Conservation (phyloP, 1,139 yeast genomes). For the Pichia sp. region DNA sequence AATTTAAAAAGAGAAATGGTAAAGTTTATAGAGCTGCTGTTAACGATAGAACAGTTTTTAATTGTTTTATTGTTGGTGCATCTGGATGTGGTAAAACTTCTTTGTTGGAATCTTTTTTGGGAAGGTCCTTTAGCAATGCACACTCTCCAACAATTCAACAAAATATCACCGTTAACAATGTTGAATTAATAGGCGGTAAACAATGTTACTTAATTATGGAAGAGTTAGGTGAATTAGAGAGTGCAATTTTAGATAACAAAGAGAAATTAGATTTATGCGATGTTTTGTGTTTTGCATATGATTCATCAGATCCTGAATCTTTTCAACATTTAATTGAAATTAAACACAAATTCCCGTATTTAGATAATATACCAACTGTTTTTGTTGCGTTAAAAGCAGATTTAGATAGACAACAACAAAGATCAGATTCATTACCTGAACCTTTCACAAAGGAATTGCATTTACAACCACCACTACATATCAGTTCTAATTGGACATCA, state of each 20-base stretch:
- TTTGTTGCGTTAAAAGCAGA: constrained; percentile 94
- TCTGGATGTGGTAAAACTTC: constrained; percentile 84
- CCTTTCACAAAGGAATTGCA: constrained; percentile 63
- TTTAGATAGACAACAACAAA: constrained; percentile 87
- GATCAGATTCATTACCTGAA: constrained; percentile 83
- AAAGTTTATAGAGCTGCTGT: constrained; percentile 60
- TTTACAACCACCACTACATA: constrained; percentile 76
- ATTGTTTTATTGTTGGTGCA: constrained; percentile 82
- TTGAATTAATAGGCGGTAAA: constrained; percentile 92
- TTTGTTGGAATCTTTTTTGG: constrained; percentile 71
- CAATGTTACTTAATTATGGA: constrained; percentile 88
- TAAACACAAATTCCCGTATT: constrained; percentile 47
- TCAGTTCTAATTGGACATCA: constrained; percentile 83
- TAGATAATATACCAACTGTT: constrained; percentile 72
- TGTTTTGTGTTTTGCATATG: constrained; percentile 82
- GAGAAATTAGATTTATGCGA: constrained; percentile 79
- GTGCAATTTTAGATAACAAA: constrained; percentile 70
- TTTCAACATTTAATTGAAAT: constrained; percentile 75
- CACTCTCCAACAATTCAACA: constrained; percentile 83
- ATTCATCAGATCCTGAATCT: constrained; percentile 92
- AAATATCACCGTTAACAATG: constrained; percentile 79
- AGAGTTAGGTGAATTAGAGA: constrained; percentile 82
- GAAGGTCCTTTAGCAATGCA: constrained; percentile 60
- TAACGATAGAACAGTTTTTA: constrained; percentile 81
- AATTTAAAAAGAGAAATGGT: constrained; percentile 56